phyloP scores from a whole-genome alignment of 139 green algal genomes.

The Chlamydomonas eustigma region DNA sequence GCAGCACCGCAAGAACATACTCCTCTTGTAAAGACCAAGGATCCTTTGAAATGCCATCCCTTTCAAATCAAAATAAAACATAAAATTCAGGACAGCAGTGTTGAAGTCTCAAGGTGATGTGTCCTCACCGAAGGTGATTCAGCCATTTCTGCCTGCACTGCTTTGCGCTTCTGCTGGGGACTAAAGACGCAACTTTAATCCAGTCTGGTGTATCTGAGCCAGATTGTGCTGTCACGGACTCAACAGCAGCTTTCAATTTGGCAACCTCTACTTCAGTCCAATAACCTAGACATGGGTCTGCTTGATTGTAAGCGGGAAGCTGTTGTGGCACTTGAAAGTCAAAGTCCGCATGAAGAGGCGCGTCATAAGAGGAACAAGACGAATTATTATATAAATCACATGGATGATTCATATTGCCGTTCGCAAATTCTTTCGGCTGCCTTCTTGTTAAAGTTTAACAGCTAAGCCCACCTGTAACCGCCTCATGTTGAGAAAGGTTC shows the following conservation, averaged over 20 bases:
- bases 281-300: background rate
- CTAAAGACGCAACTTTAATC: background rate
- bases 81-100: background rate
- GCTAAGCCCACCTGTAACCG: too few species aligned
- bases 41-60: constrained; percentile 52
- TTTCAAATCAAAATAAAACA: background rate
- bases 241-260: background rate
- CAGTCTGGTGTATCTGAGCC: background rate
- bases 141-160: constrained; percentile 75
- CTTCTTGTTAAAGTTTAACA: too few species aligned
- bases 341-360: too few species aligned
- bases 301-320: too few species aligned
- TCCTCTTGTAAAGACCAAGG: constrained; percentile 31
- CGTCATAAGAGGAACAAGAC: too few species aligned
- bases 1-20: constrained; percentile 40
- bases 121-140: constrained; percentile 41
- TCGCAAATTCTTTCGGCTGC: too few species aligned
- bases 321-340: too few species aligned
- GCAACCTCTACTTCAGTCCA: constrained; percentile 3
- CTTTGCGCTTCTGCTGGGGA: constrained; percentile 47
- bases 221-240: background rate
- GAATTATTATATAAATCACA: too few species aligned
- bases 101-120: background rate
- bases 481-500: too few species aligned
- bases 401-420: too few species aligned